phyloP scores from a whole-genome alignment of 1,284 basidiomycete species.

The Farysia itapuensis region DNA sequence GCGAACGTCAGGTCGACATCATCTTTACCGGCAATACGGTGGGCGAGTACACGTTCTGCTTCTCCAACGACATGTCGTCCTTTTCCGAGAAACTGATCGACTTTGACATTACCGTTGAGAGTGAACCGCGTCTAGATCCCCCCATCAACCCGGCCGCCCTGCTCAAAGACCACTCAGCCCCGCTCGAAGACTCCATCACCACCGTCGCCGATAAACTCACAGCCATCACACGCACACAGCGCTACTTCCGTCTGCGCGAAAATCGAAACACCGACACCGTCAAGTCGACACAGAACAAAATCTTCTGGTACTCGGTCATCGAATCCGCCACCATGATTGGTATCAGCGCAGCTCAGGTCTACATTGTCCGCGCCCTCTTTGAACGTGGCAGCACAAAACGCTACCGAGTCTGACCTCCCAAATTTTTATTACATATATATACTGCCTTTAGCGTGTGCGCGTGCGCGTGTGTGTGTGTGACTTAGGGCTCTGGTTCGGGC shows the following conservation, averaged over 20 bases:
- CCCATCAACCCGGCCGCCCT: constrained; percentile 44
- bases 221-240: constrained; percentile 46
- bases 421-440: too few relatives aligned
- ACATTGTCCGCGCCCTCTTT: constrained; percentile 50
- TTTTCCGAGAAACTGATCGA: constrained; percentile 55
- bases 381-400: constrained; percentile 51
- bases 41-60: constrained; percentile 98
- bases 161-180: constrained; percentile 52
- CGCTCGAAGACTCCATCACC: constrained; percentile 51
- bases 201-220: constrained; percentile 43
- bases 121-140: constrained; percentile 52
- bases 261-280: constrained; percentile 56
- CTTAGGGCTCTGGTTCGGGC: neutral
- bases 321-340: constrained; percentile 48
- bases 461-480: too few relatives aligned
- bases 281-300: constrained; percentile 43
- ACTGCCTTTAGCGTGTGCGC: too few relatives aligned
- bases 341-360: constrained; percentile 54
- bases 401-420: constrained; percentile 55
- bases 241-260: constrained; percentile 57
- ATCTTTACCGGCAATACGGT: constrained; percentile 90
- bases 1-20: constrained; percentile 92
- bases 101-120: constrained; percentile 60
- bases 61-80: constrained; percentile 75
- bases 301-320: constrained; percentile 55